These are phyloP conservation scores for Roridomyces roridus DNA, from an alignment of 768 basidiomycete species.

Conservation along the genomic window DNA sequence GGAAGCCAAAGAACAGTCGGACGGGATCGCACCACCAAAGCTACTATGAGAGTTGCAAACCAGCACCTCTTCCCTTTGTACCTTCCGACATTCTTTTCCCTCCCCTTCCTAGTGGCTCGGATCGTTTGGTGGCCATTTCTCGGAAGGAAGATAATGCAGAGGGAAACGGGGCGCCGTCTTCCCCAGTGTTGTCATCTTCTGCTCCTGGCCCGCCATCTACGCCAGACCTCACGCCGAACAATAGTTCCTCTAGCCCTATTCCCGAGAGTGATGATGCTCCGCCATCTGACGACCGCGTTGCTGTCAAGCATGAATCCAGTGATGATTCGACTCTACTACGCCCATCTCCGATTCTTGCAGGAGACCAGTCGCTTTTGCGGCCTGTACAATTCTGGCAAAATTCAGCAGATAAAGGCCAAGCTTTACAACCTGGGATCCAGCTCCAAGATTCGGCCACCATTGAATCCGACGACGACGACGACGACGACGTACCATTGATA, in stretches of 20 bases:
- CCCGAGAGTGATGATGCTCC: constrained; percentile 31
- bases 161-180: constrained; percentile 13
- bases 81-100: constrained; percentile 78
- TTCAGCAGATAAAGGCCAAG: constrained; percentile 25
- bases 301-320: not conserved
- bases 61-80: constrained; percentile 46
- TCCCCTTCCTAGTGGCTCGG: constrained; percentile 61
- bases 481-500: constrained; percentile 32
- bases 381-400: constrained; percentile 53
- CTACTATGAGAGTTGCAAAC: constrained; percentile 68
- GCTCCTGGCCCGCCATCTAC: constrained; percentile 44
- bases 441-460: constrained; percentile 32
- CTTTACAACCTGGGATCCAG: constrained; percentile 48
- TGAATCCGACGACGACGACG: constrained; percentile 36
- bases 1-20: constrained; percentile 38
- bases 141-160: not conserved
- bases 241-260: constrained; percentile 70
- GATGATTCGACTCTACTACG: constrained; percentile 15
- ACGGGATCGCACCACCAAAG: constrained; percentile 74
- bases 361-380: constrained; percentile 44
- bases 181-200: constrained; percentile 32
- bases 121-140: constrained; percentile 39
- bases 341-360: too few relatives aligned
- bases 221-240: constrained; percentile 69
- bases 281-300: not conserved